Base-by-base conservation (phyloP, 257 asterid species). In the Cinchona pubescens region DNA sequence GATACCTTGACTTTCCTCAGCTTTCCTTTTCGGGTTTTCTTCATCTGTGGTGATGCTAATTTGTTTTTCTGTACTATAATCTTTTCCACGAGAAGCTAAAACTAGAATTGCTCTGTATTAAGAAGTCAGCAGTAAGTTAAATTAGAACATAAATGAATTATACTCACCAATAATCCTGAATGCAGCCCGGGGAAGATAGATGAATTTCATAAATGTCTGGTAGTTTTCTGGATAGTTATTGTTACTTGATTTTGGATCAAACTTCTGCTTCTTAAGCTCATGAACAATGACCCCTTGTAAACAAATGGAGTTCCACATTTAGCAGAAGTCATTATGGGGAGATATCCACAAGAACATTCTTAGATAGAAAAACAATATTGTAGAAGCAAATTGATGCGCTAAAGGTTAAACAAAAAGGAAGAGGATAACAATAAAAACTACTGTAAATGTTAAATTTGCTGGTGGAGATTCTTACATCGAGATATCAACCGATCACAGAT, bases 151-250 rank as follows among this genome's bases (percentile, higher is more conserved):
- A 7, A 37, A 8, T 30, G 21, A 21, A 61, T 59, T 56, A 27
- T 66, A 68, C 79, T 64, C 59, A 81, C 84, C 35, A 5, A 63
- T n/a, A 55, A 42, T 65, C 49, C 43, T 68, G 69, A 85, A 27
- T 37, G 76, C 76, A 14, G 16, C 35, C 67, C 76, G 56, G 7
- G 40, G 67, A 40, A 84, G 68, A 43, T 43, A 12, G 46, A 84
- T 75, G 55, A 85, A 55, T 49, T 73, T 51, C 43, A 75, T 67
- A 55, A 86, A 84, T 27, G 85, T 84, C 76, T 78, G 35, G 79
- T 81, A 87, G 82, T 85, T 85, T 23, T 38, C 79, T 42, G 91
- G 89, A 51, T 75, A 65, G n/a, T 60, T 48, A 40, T 67, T 38
- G 0, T 14, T 21, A 56, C 45, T 51, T 40, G 27, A 23, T 3